Base-by-base conservation (phyloP, 768 basidiomycete species). In the Sarcomyxa edulis region DNA sequence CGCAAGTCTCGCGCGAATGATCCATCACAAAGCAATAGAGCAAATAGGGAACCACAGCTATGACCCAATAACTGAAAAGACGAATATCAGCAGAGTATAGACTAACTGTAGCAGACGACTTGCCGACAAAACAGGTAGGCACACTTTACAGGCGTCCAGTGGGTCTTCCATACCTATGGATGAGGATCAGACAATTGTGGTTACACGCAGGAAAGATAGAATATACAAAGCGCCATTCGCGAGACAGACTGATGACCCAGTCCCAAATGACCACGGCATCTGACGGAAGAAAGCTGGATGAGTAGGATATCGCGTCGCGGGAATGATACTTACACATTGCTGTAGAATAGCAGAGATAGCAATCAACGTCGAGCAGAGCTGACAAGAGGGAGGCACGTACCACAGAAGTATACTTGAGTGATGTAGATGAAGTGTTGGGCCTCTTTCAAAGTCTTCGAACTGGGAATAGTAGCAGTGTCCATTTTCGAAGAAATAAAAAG, bases 211-310 rank as follows among this genome's bases (percentile, higher is more conserved):
- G 34, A 33, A 10, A 40, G 44, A 37, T 37, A 39, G 31, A 45
- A 30, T 36, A 23, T 60, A 87, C 85, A 61, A 83, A 87, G 52
- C 75, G 74, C 66, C 78, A 87, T 60, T 88, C 86, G 62, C 83
- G 70, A 28, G 81, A 77, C 42, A 88, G 59, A 56, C 81, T 82
- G 53, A 84, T 78, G 54, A 84, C 66, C 86, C 86, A 89, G 66
- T 89, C 86, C 86, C 86, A 89, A 37, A 87, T 60, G 44, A 86
- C 79, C 35, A 89, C 79, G 40, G 85, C 81, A 59, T 89, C 86
- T 88, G 54, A 37, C 33, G 33, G 30, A 21, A 32, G 20, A 27
- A 28, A n/a, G 11, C 5, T 19, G 24, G 12, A 19, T 14, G 32
- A 21, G 33, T 18, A 12, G 12, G 28, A 27, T 31, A 31, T 10